Evolutionary conservation across 495 filamentous ascomycete species (phyloP), one percentile per base, ranked within the genome.

Genomic region (Penicillium macrosclerotiorum): DNA sequence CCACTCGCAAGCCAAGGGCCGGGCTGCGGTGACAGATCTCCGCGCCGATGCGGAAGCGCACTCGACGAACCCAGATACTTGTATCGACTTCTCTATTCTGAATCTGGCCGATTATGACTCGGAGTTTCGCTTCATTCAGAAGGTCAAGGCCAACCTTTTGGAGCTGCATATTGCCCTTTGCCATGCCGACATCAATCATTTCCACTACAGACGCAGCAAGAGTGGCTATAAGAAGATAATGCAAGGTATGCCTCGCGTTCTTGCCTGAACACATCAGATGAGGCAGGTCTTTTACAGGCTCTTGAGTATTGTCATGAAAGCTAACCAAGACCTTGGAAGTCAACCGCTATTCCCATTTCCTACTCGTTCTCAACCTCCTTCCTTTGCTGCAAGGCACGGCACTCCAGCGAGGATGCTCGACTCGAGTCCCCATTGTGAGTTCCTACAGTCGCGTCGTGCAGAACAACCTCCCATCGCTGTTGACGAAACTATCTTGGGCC

Each of bases 301-400:
- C n/a, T n/a, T n/a, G n/a, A n/a, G n/a, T n/a, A n/a, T n/a, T n/a
- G n/a, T n/a, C n/a, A n/a, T n/a, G n/a, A n/a, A n/a, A n/a, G n/a
- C 9, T 8, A 4, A 6, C 20, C 35, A 19, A 41, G 8, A n/a
- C 13, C 14, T 16, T 8, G 9, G 6, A 16, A 59, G 63, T 69
- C 22, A 65, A 67, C 32, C 52, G 52, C 45, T 61, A 59, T 41
- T 59, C 55, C n/a, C 45, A 63, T 33, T 59, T 64, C 45, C 45
- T 69, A n/a, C 30, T 69, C 27, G 46, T 52, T 4, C 24, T 64
- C 4, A 47, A 47, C 11, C 54, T 68, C 0, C 43, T 65, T 0
- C 51, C 54, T 6, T 31, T 64, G 24, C 42, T 68, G 6, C 19
- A 22, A 22, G 31, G 22, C 18, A 65, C 59, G 8, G 54, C 51